Conservation (phyloP, 2,329 filamentous ascomycete species). For the Diaporthe humulicola region DNA sequence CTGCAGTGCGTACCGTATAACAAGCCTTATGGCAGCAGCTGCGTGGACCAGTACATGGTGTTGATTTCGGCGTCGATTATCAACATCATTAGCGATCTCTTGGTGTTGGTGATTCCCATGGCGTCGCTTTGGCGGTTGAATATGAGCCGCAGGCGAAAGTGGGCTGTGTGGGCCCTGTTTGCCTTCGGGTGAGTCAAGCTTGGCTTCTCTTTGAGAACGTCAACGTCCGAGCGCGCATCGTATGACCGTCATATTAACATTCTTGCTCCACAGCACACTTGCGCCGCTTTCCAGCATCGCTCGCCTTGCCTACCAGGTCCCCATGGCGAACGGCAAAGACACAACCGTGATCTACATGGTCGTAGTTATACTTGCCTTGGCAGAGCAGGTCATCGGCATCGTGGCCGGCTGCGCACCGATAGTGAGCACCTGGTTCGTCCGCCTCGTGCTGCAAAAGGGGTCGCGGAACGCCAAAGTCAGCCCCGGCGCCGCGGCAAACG, state of each 20-base stretch:
- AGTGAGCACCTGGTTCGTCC: conserved; percentile 40
- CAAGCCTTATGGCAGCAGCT: conserved; percentile 44
- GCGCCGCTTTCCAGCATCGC: conserved; percentile 46
- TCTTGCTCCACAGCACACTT: conserved; percentile 35
- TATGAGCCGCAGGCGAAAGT: conserved; percentile 46
- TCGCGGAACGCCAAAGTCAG: not conserved
- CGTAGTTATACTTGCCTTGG: conserved; percentile 43
- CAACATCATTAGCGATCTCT: conserved; percentile 47
- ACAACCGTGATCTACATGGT: conserved; percentile 45
- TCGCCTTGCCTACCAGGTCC: conserved; percentile 44
- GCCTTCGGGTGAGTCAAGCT: conserved; percentile 43
- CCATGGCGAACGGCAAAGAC: conserved; percentile 39
- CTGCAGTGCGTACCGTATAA: conserved; percentile 44
- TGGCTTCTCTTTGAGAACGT: not conserved
- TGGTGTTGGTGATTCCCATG: conserved; percentile 47
- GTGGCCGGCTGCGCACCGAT: conserved; percentile 45
- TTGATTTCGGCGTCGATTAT: conserved; percentile 44
- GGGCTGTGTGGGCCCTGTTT: conserved; percentile 48
- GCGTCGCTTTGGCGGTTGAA: conserved; percentile 48
- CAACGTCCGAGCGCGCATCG: not conserved
- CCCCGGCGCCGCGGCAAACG: conserved; percentile 6
- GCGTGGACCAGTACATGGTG: conserved; percentile 44
- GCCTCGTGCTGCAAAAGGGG: conserved; percentile 21
- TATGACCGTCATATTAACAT: not conserved
- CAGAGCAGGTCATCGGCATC: conserved; percentile 44